Base-by-base conservation (phyloP, 2,329 filamentous ascomycete genomes). In the Colletotrichum zoysiae region DNA sequence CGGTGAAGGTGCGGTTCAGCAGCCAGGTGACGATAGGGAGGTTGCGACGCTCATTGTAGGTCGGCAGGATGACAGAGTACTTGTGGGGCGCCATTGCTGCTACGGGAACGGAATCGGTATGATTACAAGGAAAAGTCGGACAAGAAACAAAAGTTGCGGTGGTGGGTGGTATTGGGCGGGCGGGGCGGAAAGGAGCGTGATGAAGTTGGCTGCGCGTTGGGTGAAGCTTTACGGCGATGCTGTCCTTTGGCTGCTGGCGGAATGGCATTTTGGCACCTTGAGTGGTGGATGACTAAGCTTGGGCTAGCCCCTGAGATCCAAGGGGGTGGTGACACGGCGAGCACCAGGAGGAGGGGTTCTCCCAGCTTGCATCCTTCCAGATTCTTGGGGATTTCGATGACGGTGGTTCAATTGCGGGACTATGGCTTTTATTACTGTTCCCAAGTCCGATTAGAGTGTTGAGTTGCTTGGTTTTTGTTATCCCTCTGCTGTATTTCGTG, bases 11-110 rank as follows among this genome's bases (percentile, higher is more conserved):
- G 82, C 91, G 92, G 85, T 97, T 93, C 76, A 99, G 89, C 82
- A 99, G 86, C 94, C 95, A 98, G 79, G 92, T 90, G 81, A 98
- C 94, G 82, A 99, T 96, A 78, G 96, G 96, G 76, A 99, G 90
- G 85, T 99, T 99, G 83, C 91, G 91, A 81, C 96, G 94, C 89
- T 99, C 96, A 83, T 99, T 98, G 90, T 97, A 99, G 74, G 96
- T 99, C 70, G 96, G 96, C 75, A 99, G 90, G 80, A 99, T 95
- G 81, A 99, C 92, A 76, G 95, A 97, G 89, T 98, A 99, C 85
- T 95, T 97, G 88, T 96, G 79, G n/a, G 55, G 55, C 5, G 66
- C 67, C 70, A 70, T 73, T 46, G 33, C 38, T 40, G 40, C 23
- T 26, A 20, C 40, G 87, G 78, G 78, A 78, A 73, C 48, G 77